Base-by-base conservation (phyloP, 306 rosid genomes). In the Canavalia ensiformis region DNA sequence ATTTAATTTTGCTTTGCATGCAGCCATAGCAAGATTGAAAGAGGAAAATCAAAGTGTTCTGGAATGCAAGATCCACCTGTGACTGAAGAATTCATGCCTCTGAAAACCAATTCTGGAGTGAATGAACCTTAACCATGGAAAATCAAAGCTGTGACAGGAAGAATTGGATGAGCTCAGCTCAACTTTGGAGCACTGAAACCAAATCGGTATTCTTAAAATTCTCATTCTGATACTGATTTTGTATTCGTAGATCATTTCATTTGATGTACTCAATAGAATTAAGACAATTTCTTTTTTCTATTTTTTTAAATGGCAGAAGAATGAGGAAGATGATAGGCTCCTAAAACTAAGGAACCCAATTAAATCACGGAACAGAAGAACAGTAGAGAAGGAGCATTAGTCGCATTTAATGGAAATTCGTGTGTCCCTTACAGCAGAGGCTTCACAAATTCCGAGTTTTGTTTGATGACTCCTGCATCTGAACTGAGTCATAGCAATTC, bases 11-110 rank as follows among this genome's bases (percentile, higher is more conserved):
- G 9, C 2, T 73, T 25, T 60, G 29, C 33, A 46, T 80, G 85
- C 63, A 92, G 98, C 94, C 49, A 85, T 92, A 67, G 76, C 72
- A 54, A 88, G 87, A 74, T 82, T 94, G 89, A 92, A 83, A 52
- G 92, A 91, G 60, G 91, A 87, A 54, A 86, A 63, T 59, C 81
- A 9, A 76, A 63, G 81, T 84, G 70, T 28, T 41, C 9, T 77
- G 77, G 65, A 86, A 70, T 71, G 70, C 85, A 72, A 70, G 91
- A 89, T 67, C 84, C 30, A 82, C 74, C 85, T 0, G 80, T 49
- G 47, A 34, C 51, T 29, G 87, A 86, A 78, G 84, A 86, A 62
- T 83, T 89, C 76, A 65, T 77, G 6, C 84, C 90, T 3, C 71
- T 58, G 28, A 86, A 85, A 80, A 18, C 69, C 47, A 60, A 39